phyloP scores from a whole-genome alignment of 2,329 filamentous ascomycete species.

The Fusarium buharicum region DNA sequence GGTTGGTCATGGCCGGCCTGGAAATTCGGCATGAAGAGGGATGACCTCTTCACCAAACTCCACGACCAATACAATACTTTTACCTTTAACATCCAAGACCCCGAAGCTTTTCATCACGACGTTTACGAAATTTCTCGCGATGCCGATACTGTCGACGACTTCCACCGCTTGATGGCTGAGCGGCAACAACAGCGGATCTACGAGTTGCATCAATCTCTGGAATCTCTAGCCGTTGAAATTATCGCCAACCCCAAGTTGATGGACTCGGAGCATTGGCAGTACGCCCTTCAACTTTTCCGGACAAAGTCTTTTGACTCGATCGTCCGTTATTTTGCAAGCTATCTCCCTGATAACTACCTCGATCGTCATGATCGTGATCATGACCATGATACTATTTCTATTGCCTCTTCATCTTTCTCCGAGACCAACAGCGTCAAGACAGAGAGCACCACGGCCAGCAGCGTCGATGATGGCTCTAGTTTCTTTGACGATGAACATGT shows the following conservation, averaged over 20 bases:
- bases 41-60: constrained; percentile 66
- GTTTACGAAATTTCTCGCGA: constrained; percentile 67
- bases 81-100: constrained; percentile 65
- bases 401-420: constrained; percentile 52
- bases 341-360: constrained; percentile 63
- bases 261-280: constrained; percentile 68
- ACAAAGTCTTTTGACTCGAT: constrained; percentile 69
- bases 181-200: constrained; percentile 64
- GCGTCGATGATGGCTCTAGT: constrained; percentile 52
- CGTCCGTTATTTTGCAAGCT: constrained; percentile 68
- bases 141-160: constrained; percentile 62
- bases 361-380: constrained; percentile 55
- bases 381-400: constrained; percentile 43
- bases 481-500: constrained; percentile 58
- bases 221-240: constrained; percentile 69
- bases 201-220: constrained; percentile 66
- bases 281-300: constrained; percentile 68
- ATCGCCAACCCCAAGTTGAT: constrained; percentile 69
- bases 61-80: constrained; percentile 71
- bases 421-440: constrained; percentile 53
- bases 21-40: constrained; percentile 71
- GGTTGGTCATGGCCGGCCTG: constrained; percentile 66
- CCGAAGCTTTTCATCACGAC: constrained; percentile 70
- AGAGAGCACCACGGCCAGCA: constrained; percentile 54
- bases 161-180: constrained; percentile 63